Evolutionary conservation across 2,329 filamentous ascomycete species (phyloP), one percentile per base, ranked within the genome.

Genomic region (Epichloe elymi): DNA sequence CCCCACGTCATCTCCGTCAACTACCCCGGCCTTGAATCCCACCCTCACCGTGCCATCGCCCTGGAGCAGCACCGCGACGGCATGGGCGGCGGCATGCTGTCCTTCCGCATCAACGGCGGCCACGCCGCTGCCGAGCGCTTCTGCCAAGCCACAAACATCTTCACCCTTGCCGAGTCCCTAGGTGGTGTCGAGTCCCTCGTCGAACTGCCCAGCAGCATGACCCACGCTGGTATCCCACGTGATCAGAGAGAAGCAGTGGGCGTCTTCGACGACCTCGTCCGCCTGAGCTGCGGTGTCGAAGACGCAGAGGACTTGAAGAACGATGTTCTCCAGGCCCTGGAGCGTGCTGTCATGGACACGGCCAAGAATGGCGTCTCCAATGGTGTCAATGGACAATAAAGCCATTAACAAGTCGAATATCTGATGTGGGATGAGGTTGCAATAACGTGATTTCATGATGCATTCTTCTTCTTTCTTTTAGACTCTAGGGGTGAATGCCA

Each of bases 81-180:
- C 55, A 85, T 97, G 78, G 93, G 93, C 54, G 93, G 93, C 59
- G 93, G 93, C 55, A 98, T 98, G 93, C 81, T 98, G 42, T 91
- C 86, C 53, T 98, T 98, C 82, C 85, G 93, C 58, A 87, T 98
- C 67, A 80, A 81, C 57, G 93, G 91, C 51, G 93, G 93, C 37
- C 80, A 88, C 62, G 77, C 76, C 44, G 91, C 91, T 1, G 93
- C 93, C 14, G 86, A 94, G 70, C 79, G 83, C 49, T 98, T 98
- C 79, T 97, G 93, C 76, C 83, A 93, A 69, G 72, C 78, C 53
- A 96, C 90, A 42, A 81, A 81, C 63, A 82, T 98, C 67, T 97
- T 95, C 71, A 95, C 89, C 1, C 77, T 98, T 6, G 93, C 93
- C 33, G 93, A 98, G 76, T 88, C 82, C 53, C 72, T 98, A 23